Percentiles rank a stretch among this genome's conserved stretches.
These are phyloP conservation scores for Apiospora arundinis DNA, from an alignment of 2,329 filamentous ascomycete genomes.

Conservation along the genomic window DNA sequence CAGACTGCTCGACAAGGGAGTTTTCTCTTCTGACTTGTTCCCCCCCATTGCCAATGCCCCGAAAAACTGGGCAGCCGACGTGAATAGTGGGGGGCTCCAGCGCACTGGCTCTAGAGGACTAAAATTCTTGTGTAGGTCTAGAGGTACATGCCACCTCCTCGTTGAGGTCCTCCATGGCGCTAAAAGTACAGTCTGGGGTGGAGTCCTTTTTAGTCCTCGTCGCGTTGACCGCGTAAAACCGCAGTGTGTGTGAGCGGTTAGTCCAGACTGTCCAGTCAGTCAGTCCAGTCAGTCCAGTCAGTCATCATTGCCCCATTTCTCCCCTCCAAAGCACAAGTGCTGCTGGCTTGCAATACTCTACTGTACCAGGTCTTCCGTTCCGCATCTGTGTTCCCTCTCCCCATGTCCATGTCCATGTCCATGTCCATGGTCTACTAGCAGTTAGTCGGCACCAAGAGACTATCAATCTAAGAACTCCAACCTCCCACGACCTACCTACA, in stretches of 20 bases:
- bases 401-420: not conserved
- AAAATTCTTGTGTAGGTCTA: too few species aligned
- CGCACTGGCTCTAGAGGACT: not conserved
- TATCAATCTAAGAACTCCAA: not conserved
- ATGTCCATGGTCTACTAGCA: not conserved
- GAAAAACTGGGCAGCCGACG: not conserved
- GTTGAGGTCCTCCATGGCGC: too few species aligned
- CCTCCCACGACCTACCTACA: not conserved
- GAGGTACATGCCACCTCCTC: too few species aligned
- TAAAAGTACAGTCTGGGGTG: conserved; percentile 12
- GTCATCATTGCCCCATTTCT: conserved; percentile 8
- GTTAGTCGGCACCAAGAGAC: not conserved
- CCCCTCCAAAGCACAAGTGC: not conserved
- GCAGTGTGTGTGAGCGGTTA: not conserved
- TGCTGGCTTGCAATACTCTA: conserved; percentile 5
- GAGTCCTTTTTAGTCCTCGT: not conserved
- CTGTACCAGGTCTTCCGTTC: not conserved
- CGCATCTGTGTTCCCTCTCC: not conserved
- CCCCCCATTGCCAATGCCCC: not conserved
- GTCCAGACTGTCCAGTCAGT: too few species aligned
- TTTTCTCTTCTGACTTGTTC: not conserved
- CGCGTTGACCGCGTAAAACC: conserved; percentile 5
- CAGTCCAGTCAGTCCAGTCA: not conserved
- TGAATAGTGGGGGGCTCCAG: not conserved
- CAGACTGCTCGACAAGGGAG: not conserved